Base-by-base conservation (phyloP, 192 early-diverging fungal species). In the Diversispora eburnea region DNA sequence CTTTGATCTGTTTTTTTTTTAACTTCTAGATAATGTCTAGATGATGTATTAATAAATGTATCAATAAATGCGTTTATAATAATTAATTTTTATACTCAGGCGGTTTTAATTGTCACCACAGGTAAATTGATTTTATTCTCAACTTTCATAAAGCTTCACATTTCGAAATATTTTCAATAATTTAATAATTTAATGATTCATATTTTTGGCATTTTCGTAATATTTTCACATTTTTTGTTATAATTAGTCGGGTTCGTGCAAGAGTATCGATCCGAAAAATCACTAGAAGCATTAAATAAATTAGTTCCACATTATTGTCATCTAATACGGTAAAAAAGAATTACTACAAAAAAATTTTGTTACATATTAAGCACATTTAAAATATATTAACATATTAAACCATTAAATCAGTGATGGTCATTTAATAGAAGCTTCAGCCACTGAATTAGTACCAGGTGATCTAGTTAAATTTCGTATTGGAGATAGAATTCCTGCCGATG, bases 401-500 rank as follows among this genome's bases (percentile, higher is more conserved):
- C 25, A 33, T 33, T 33, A 33, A 33, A 33, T 33, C 46, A 91
- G 91, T 61, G 85, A 92, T 70, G 85, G 87, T 17, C 80, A 85
- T 41, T 66, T 81, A 13, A 61, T 71, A 1, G 82, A 82, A 48
- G 77, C 92, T 25, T 83, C 93, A 42, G 97, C 94, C 7, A 90
- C 85, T 65, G 85, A 93, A 19, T 82, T 99, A 62, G 94, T 98
- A 39, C 94, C 92, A 47, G 97, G 97, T 62, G 97, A 99, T 78
- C 81, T 99, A 25, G 88, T 96, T 54, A 81, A 84, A 64, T 92
- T 99, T 74, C 75, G 88, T 20, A 91, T 91, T 33, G 97, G 97
- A 39, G 95, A 98, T 81, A 85, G 95, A 33, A 90, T 99, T 15
- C 97, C 97, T 0, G 97, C 97, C 1, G 97, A 99, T 78, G 82